These are phyloP conservation scores for Mayamaea pseudoterrestris DNA, from an alignment of 108 stramenopile genomes.

Conservation along the genomic window DNA sequence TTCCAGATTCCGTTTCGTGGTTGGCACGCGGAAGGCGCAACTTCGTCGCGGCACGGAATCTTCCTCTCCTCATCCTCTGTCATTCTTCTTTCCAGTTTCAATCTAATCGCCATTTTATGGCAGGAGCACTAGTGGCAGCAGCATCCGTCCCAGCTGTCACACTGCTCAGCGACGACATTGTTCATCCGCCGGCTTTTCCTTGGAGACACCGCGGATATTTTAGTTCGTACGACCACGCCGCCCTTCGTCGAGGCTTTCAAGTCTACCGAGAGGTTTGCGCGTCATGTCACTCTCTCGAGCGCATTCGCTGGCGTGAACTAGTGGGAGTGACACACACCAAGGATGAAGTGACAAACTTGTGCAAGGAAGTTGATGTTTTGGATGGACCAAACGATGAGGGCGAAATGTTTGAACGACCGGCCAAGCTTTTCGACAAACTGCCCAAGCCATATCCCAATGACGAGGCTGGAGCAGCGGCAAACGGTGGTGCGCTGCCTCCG, in stretches of 20 bases:
- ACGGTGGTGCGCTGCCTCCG: conserved; percentile 97
- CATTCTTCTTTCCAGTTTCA: too few relatives aligned
- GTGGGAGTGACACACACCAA: conserved; percentile 94
- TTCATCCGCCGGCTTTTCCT: conserved; percentile 55
- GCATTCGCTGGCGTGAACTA: conserved; percentile 93
- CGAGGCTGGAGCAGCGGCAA: conserved; percentile 90
- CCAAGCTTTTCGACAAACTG: conserved; percentile 87
- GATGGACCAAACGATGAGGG: conserved; percentile 98
- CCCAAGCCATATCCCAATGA: conserved; percentile 95
- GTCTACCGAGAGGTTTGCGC: conserved; percentile 99
- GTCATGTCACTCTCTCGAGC: conserved; percentile 87
- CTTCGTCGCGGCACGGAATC: too few relatives aligned
- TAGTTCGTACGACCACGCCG: conserved; percentile 74
- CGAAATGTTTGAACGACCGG: conserved; percentile 98
- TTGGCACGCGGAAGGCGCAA: too few relatives aligned
- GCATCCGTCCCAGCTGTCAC: conserved; percentile 19
- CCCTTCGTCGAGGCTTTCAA: conserved; percentile 97
- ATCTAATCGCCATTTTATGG: too few relatives aligned
- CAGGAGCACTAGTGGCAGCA: too few relatives aligned
- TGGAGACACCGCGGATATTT: conserved; percentile 76
- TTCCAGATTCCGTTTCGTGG: too few relatives aligned
- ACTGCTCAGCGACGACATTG: conserved; percentile 45
- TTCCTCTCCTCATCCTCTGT: too few relatives aligned
- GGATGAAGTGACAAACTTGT: conserved; percentile 84
- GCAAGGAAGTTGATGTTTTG: conserved; percentile 85